Base-by-base conservation (phyloP, 176 grass and related monocot genomes). In the Carex parvula region DNA sequence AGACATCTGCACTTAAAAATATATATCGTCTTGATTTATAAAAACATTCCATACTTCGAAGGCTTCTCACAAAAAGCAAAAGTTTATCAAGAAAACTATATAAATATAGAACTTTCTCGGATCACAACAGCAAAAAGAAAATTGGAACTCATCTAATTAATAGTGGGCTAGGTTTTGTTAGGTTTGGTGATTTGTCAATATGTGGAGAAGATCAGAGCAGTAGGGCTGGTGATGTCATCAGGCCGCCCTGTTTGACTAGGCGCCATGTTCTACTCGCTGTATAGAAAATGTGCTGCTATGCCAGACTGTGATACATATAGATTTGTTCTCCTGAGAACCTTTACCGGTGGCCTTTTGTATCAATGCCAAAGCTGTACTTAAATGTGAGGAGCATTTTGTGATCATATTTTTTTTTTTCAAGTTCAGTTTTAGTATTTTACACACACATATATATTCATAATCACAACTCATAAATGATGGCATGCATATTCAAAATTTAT, bases 221-320 rank as follows among this genome's bases (percentile, higher is more conserved):
- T 81, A 35, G 56, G 58, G n/a, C 20, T 75, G 21, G 71, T 75
- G 21, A 75, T 7, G 46, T 75, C 11, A 55, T 76, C 22, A 44
- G 42, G 79, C 79, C 79, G 79, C 79, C 79, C 33, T 4, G 35
- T 60, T 81, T 81, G 79, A 81, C 79, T 81, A 41, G 4, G 56
- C 17, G 24, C 26, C 78, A 41, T 81, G 6, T 62, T 80, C 58
- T 62, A 42, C n/a, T 22, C 6, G 7, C 29, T 16, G 24, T 13
- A 16, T 53, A 29, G 22, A 14, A 55, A 22, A 62, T 58, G 16
- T 59, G 57, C 8, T 63, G 3, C 2, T 74, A 17, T 73, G 2
- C 6, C 29, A 24, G 46, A 50, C 30, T 41, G 37, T 17, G 9
- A 71, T 18, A 22, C 59, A 60, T 6, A n/a, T 37, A 3, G 3